These are phyloP conservation scores for Colletotrichum spinosum DNA, from an alignment of 2,329 filamentous ascomycete species.

Conservation along the genomic window DNA sequence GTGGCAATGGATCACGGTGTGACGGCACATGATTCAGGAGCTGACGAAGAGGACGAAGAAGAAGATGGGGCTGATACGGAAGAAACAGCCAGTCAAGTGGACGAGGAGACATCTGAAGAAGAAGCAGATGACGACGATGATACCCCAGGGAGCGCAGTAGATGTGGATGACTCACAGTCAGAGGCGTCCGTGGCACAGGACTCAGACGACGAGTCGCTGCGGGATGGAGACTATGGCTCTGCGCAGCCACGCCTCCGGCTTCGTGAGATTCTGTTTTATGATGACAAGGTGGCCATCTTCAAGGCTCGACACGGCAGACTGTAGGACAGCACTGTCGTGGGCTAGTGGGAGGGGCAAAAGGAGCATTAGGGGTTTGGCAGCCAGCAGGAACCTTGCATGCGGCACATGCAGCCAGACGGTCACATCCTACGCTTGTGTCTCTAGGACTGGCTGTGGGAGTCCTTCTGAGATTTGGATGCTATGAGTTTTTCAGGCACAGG, in stretches of 20 bases:
- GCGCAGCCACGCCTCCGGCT: constrained; percentile 66
- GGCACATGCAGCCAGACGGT: constrained; percentile 12
- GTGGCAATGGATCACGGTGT: constrained; percentile 34
- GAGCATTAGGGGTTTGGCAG: constrained; percentile 3
- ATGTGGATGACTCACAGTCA: constrained; percentile 44
- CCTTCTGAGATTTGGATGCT: constrained; percentile 6
- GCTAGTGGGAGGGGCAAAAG: neutral
- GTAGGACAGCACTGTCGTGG: constrained; percentile 38
- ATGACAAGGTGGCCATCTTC: constrained; percentile 86
- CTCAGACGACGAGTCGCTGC: constrained; percentile 62
- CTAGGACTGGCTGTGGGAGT: neutral
- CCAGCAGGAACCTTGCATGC: constrained; percentile 13
- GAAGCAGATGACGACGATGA: constrained; percentile 45
- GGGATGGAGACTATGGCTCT: constrained; percentile 56
- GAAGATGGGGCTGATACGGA: constrained; percentile 49
- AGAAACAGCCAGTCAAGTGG: constrained; percentile 43
- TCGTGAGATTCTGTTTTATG: constrained; percentile 85
- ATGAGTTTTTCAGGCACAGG: neutral
- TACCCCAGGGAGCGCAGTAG: constrained; percentile 47
- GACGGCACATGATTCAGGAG: constrained; percentile 39
- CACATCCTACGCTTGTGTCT: neutral
- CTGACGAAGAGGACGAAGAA: constrained; percentile 48
- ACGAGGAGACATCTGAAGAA: constrained; percentile 47
- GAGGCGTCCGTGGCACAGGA: constrained; percentile 43
- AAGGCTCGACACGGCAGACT: constrained; percentile 75